Base-by-base conservation (phyloP, 2,329 filamentous ascomycete species). In the Diaporthe longicolla region DNA sequence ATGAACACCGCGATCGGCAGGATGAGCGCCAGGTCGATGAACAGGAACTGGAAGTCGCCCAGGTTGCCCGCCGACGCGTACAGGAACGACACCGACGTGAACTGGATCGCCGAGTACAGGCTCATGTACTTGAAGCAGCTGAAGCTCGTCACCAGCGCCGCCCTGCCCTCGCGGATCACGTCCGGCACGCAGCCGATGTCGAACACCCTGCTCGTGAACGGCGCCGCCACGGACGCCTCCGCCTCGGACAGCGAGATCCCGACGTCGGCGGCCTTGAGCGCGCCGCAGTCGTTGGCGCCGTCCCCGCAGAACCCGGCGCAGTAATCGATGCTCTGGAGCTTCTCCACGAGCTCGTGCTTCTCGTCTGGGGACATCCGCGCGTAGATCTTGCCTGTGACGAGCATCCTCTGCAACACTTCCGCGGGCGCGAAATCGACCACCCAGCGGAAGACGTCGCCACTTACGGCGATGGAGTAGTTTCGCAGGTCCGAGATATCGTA, bases 41-140 rank as follows among this genome's bases (percentile, higher is more conserved):
- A 98, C 5, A 99, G 88, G 82, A 98, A 99, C 87, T 98, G 97
- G 81, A 99, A 98, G 82, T 99, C 97, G 66, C 97, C 97, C 8
- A 99, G 87, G 81, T 99, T 99, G 11, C 94, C 97, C 15, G 94
- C 97, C 10, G 92, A 95, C 9, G 95, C 94, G 83, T 99, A 99
- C 21, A 99, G 89, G 81, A 99, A 98, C 88, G 94, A 97, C 80
- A 99, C 97, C 0, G 94, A 95, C 10, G 95, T 97, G 86, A 99
- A 99, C 83, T 99, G 97, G 77, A 99, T 99, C n/a, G 97, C 96
- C 3, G 95, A 98, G 86, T 99, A 99, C 77, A 99, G 85, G 79
- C 94, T 97, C 97, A 99, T 99, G 84, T 97, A 99, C 86, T 98
- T 99, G 89, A 99, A 99, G 86, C 97, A 99, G 85, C 94, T 97